phyloP scores from a whole-genome alignment of 1,284 basidiomycete species.

The Apiotrichum siamense region DNA sequence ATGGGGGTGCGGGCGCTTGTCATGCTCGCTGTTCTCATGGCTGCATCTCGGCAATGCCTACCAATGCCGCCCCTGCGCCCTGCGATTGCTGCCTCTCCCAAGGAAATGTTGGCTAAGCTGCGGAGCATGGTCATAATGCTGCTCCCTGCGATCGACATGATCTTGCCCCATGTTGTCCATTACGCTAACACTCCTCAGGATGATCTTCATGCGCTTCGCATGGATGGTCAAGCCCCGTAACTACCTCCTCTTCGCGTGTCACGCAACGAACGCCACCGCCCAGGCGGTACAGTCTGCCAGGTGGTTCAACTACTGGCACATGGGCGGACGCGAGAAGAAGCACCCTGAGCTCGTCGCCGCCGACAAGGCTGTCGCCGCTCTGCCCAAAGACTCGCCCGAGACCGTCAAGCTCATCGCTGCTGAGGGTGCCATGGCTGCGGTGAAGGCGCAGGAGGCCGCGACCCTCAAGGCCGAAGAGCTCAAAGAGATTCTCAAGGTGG shows the following conservation, averaged over 20 bases:
- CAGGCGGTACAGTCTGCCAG: slow-evolving; percentile 75
- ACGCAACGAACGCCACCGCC: slow-evolving; percentile 80
- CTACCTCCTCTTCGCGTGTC: slow-evolving; percentile 88
- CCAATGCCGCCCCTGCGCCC: too few relatives aligned
- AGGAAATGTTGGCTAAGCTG: too few relatives aligned
- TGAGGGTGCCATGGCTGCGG: neutral
- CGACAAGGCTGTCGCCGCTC: slow-evolving; percentile 8
- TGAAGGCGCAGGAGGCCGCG: slow-evolving; percentile 7
- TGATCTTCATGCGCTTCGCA: slow-evolving; percentile 94
- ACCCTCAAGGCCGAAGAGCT: slow-evolving; percentile 19
- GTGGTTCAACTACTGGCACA: slow-evolving; percentile 77
- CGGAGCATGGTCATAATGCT: neutral
- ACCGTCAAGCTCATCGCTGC: neutral
- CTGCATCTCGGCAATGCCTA: too few relatives aligned
- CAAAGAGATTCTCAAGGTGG: slow-evolving; percentile 18
- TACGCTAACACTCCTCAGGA: slow-evolving; percentile 48
- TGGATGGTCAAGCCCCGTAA: slow-evolving; percentile 94
- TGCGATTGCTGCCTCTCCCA: too few relatives aligned
- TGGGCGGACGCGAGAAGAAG: slow-evolving; percentile 44
- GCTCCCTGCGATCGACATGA: neutral
- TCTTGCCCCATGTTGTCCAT: neutral
- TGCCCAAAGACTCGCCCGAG: neutral
- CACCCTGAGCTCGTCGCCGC: slow-evolving; percentile 23
- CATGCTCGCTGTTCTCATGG: too few relatives aligned
- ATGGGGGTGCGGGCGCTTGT: too few relatives aligned